Conservation (phyloP, 1,284 basidiomycete genomes). For the Ganoderma leucocontextum region DNA sequence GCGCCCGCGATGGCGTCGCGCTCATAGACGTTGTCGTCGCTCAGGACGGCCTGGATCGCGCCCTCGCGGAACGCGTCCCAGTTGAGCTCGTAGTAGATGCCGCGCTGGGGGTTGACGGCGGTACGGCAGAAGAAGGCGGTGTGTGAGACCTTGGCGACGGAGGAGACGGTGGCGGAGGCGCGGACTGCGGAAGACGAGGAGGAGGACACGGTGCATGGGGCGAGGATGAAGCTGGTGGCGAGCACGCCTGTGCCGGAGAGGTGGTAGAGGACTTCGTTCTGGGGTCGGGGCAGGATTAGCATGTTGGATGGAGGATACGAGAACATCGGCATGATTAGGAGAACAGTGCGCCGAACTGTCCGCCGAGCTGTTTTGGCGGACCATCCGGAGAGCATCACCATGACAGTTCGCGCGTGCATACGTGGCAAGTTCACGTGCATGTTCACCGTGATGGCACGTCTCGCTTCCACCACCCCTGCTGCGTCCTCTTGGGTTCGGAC, state of each 20-base stretch:
- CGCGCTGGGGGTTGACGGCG: slow-evolving; percentile 65
- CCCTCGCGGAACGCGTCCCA: slow-evolving; percentile 59
- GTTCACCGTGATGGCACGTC: too few relatives aligned
- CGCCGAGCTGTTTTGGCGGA: too few relatives aligned
- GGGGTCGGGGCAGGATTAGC: not conserved
- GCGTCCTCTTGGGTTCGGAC: too few relatives aligned
- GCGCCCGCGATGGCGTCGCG: slow-evolving; percentile 11
- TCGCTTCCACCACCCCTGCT: too few relatives aligned
- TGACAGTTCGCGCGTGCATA: too few relatives aligned
- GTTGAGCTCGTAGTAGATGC: slow-evolving; percentile 67
- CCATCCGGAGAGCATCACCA: too few relatives aligned
- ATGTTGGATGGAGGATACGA: too few relatives aligned
- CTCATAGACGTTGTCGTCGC: slow-evolving; percentile 14
- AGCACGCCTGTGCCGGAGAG: slow-evolving; percentile 57
- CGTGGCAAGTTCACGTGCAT: too few relatives aligned
- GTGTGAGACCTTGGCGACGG: slow-evolving; percentile 23
- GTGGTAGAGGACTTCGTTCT: slow-evolving; percentile 79
- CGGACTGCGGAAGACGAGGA: slow-evolving; percentile 21
- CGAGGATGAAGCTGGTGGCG: slow-evolving; percentile 57
- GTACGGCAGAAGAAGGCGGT: slow-evolving; percentile 60
- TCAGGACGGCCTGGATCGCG: slow-evolving; percentile 47
- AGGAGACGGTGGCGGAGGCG: slow-evolving; percentile 8
- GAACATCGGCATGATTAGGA: too few relatives aligned
- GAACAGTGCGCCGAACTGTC: too few relatives aligned
- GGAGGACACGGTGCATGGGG: slow-evolving; percentile 57